Evolutionary conservation across 2,329 filamentous ascomycete genomes (phyloP).

Genomic region (Monosporascus ibericus): DNA sequence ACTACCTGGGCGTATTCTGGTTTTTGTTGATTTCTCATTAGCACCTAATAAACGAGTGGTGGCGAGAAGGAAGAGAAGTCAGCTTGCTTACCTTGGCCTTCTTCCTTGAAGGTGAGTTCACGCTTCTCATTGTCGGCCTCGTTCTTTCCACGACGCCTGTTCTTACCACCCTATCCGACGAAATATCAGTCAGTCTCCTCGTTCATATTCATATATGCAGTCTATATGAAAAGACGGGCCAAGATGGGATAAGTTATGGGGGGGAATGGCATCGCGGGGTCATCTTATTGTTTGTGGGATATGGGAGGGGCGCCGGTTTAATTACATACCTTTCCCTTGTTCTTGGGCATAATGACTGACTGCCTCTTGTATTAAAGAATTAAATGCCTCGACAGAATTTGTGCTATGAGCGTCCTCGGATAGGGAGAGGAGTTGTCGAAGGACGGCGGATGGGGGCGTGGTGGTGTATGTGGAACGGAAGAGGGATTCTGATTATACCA

Average conservation of each 20-base stretch:
- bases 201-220: not conserved
- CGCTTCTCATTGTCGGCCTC: constrained; percentile 99
- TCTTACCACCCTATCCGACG: constrained; percentile 80
- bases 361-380: constrained; percentile 12
- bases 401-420: not conserved
- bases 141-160: constrained; percentile 97
- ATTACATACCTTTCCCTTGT: constrained; percentile 88
- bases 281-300: constrained; percentile 1
- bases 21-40: not conserved
- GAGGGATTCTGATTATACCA: not conserved
- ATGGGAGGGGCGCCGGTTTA: constrained; percentile 2
- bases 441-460: not conserved
- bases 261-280: not conserved
- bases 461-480: not conserved
- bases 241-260: constrained; percentile 12
- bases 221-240: constrained; percentile 1
- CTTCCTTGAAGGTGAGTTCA: constrained; percentile 97
- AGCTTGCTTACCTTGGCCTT: constrained; percentile 66
- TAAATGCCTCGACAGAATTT: not conserved
- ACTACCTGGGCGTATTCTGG: constrained; percentile 64
- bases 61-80: not conserved
- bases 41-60: not conserved
- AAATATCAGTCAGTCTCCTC: constrained; percentile 22
- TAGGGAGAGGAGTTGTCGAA: not conserved
- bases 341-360: constrained; percentile 78